phyloP scores from a whole-genome alignment of 495 filamentous ascomycete genomes.

The Talaromyces nanjingensis region DNA sequence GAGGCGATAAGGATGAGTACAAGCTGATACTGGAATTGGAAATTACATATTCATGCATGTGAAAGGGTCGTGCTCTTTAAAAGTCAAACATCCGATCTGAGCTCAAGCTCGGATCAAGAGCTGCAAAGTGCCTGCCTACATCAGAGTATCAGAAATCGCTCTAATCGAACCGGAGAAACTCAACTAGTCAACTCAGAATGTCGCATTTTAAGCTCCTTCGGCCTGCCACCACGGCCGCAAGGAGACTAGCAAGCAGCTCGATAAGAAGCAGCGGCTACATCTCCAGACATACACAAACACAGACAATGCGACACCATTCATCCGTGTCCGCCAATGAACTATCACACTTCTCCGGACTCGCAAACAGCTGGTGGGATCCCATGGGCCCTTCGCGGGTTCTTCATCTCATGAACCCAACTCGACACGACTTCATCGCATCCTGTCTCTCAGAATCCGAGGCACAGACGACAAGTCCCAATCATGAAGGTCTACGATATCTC shows the following conservation, averaged over 20 bases:
- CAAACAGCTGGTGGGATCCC: conserved; percentile 95
- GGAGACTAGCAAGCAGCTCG: not conserved
- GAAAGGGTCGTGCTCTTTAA: not conserved
- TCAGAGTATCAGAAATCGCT: not conserved
- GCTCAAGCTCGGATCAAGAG: not conserved
- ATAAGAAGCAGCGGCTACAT: not conserved
- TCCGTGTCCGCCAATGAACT: conserved; percentile 82
- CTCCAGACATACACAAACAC: not conserved
- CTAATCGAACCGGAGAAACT: not conserved
- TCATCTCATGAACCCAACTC: conserved; percentile 96
- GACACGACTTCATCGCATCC: conserved; percentile 78
- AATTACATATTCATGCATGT: not conserved
- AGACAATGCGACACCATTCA: conserved; percentile 30
- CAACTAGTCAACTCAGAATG: not conserved
- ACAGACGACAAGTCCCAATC: not conserved
- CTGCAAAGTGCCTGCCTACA: not conserved
- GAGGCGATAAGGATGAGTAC: not conserved
- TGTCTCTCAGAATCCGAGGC: conserved; percentile 49
- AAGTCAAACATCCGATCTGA: not conserved
- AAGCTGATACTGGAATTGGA: not conserved
- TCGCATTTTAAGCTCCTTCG: not conserved
- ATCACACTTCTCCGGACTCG: conserved; percentile 88
- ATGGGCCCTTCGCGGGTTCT: conserved; percentile 86
- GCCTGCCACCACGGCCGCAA: not conserved
- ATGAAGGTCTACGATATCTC: conserved; percentile 55